Evolutionary conservation across 2,329 filamentous ascomycete genomes (phyloP), one percentile per base, ranked within the genome.

Genomic region (Xylaria sp.): DNA sequence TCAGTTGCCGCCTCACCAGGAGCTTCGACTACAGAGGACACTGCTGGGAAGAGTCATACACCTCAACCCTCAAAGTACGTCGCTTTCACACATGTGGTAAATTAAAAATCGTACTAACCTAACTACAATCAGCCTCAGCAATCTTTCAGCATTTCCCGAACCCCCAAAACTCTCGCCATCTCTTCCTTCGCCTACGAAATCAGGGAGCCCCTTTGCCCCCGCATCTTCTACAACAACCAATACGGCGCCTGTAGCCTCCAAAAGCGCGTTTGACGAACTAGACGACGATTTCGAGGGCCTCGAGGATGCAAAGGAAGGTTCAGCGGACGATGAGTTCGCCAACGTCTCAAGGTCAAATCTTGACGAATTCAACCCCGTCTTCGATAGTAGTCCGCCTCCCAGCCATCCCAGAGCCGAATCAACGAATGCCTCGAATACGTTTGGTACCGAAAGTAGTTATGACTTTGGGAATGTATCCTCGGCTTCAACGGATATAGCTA

Each of bases 261-360:
- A 86, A 75, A 80, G 85, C 24, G 85, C 88, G 1, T 93, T 94
- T 77, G 90, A 92, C 69, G 92, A 94, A 59, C 88, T 94, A 68
- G 92, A 93, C 58, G 88, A 90, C 71, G 92, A 93, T 50, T 96
- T 96, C 73, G 92, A 93, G 74, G 93, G 93, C 64, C 86, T 97
- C 17, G 90, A 93, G 68, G 93, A 97, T 75, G 93, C 93, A 53
- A 93, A 93, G 77, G 93, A 96, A 79, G 92, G 91, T 57, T 90
- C 87, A 27, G 89, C 87, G 0, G 93, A 94, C 67, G 92, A 95
- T 67, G 92, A 95, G 71, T 93, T 94, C 81, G 90, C 90, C 75
- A 92, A 86, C 75, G 86, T 94, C 70, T 92, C 90, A 58, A 87
- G 89, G 53, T 92, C 90, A 19, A 89, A 88, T 9, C 82, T 92